Conservation (phyloP, 805 yeast species). For the Aciculoconidium aculeatum region DNA sequence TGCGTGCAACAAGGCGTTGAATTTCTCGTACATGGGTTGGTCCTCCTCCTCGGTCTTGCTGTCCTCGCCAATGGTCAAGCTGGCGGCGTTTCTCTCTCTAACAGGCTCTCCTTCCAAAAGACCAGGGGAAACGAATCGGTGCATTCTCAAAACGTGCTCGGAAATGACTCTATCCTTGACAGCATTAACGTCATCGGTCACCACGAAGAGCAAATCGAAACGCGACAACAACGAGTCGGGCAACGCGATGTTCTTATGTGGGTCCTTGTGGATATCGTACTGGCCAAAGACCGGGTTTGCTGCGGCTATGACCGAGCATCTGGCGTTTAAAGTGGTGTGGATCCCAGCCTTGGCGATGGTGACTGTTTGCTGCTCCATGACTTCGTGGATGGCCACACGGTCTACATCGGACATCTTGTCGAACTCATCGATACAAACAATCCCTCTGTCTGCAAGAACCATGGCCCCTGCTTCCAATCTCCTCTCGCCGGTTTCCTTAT, state of each 20-base stretch:
- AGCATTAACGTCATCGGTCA: conserved; percentile 90
- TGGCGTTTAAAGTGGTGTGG: conserved; percentile 91
- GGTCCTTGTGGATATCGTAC: conserved; percentile 91
- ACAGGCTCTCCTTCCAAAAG: conserved; percentile 90
- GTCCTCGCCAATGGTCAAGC: conserved; percentile 77
- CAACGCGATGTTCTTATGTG: conserved; percentile 91
- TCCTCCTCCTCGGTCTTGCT: conserved; percentile 39
- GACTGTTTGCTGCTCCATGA: conserved; percentile 98
- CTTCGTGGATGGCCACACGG: conserved; percentile 98
- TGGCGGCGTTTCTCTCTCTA: conserved; percentile 64
- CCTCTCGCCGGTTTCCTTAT: conserved; percentile 95
- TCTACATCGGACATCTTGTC: conserved; percentile 97
- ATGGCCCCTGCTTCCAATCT: conserved; percentile 98
- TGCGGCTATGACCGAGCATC: conserved; percentile 96
- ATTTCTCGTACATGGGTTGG: conserved; percentile 76
- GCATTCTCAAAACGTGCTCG: conserved; percentile 93
- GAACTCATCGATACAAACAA: conserved; percentile 97
- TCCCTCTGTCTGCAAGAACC: conserved; percentile 96
- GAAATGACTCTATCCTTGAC: conserved; percentile 79
- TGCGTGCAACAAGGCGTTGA: conserved; percentile 74
- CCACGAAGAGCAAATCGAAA: conserved; percentile 91
- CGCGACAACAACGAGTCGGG: conserved; percentile 96
- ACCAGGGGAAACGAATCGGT: conserved; percentile 83
- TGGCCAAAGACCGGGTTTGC: conserved; percentile 98
- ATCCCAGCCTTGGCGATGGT: conserved; percentile 98